Evolutionary conservation across 1,284 basidiomycete genomes (phyloP).

Genomic region (Tilletiopsis washingtonensis): DNA sequence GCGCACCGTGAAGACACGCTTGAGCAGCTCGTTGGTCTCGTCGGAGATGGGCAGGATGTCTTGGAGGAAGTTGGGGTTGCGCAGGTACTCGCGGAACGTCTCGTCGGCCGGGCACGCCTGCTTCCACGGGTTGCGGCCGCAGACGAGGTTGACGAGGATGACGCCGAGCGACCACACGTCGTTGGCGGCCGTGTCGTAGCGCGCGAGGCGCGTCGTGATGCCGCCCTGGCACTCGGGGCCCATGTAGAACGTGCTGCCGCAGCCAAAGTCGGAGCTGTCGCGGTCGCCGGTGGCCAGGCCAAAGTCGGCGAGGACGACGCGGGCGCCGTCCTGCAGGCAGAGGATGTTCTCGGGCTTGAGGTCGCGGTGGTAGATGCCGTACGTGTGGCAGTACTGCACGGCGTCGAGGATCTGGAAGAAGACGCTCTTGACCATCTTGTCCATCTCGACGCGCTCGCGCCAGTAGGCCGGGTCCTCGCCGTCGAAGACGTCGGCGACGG

Average conservation of each 20-base stretch:
- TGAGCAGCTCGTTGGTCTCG: constrained; percentile 40
- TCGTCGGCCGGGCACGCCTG: constrained; percentile 64
- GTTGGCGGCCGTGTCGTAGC: constrained; percentile 62
- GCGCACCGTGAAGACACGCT: constrained; percentile 40
- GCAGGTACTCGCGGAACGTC: constrained; percentile 55
- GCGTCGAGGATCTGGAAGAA: constrained; percentile 67
- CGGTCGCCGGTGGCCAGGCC: constrained; percentile 88
- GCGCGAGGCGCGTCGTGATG: constrained; percentile 52
- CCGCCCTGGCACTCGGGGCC: constrained; percentile 93
- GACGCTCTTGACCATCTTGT: constrained; percentile 37
- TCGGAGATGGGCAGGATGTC: constrained; percentile 45
- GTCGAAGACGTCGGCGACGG: constrained; percentile 7
- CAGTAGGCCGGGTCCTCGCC: constrained; percentile 6
- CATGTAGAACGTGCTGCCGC: constrained; percentile 94
- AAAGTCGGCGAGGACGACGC: constrained; percentile 88
- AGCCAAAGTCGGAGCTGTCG: constrained; percentile 82
- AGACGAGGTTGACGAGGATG: constrained; percentile 79
- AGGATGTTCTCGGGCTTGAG: constrained; percentile 97
- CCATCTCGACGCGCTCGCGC: constrained; percentile 28
- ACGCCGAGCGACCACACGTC: constrained; percentile 95
- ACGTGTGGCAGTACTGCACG: constrained; percentile 68
- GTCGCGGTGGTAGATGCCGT: constrained; percentile 85
- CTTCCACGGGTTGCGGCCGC: constrained; percentile 80
- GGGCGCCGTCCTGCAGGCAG: constrained; percentile 65
- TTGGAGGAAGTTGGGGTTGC: constrained; percentile 39